phyloP scores from a whole-genome alignment of 805 yeast species.

The Kazachstania psychrophila region DNA sequence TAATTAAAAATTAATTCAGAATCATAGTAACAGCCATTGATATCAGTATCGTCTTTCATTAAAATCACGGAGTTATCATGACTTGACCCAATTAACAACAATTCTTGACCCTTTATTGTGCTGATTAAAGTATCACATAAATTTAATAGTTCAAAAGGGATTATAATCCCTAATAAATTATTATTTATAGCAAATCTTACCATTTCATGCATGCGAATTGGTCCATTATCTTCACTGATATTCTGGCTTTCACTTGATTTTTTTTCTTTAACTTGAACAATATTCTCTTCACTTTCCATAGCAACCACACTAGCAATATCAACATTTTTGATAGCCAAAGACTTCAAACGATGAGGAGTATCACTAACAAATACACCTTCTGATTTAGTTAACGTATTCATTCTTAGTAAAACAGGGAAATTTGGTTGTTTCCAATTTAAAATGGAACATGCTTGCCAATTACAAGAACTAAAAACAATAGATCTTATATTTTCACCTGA shows the following conservation, averaged over 20 bases:
- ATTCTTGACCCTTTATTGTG: slow-evolving; percentile 68
- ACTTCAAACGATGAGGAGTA: slow-evolving; percentile 25
- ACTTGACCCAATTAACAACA: slow-evolving; percentile 68
- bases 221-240: neutral
- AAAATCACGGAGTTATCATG: slow-evolving; percentile 15
- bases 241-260: neutral
- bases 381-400: slow-evolving; percentile 48
- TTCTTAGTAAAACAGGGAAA: slow-evolving; percentile 82
- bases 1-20: slow-evolving; percentile 16
- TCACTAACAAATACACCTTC: slow-evolving; percentile 17
- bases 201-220: slow-evolving; percentile 55
- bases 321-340: slow-evolving; percentile 14
- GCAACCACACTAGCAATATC: neutral
- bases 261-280: neutral
- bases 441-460: slow-evolving; percentile 84
- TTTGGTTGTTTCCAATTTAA: slow-evolving; percentile 98
- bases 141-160: slow-evolving; percentile 59
- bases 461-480: slow-evolving; percentile 74
- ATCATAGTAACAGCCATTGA: slow-evolving; percentile 21
- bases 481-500: slow-evolving; percentile 41
- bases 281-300: neutral
- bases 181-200: slow-evolving; percentile 70
- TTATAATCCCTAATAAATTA: slow-evolving; percentile 75
- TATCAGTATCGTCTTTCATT: slow-evolving; percentile 10
- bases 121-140: slow-evolving; percentile 70